These are phyloP conservation scores for Somion occarium DNA, from an alignment of 1,284 basidiomycete species.

Conservation along the genomic window DNA sequence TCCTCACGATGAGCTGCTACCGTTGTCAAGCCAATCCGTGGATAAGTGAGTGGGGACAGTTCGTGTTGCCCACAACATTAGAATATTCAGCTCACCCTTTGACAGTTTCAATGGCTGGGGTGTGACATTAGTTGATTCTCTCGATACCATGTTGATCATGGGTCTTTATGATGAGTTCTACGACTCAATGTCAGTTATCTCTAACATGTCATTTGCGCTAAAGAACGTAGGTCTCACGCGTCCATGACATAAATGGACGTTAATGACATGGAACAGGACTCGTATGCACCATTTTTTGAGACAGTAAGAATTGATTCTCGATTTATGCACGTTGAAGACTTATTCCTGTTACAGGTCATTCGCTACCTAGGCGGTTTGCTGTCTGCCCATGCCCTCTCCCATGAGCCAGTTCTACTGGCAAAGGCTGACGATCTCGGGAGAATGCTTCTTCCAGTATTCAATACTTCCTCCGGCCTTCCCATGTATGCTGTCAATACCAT, in stretches of 20 bases:
- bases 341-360: conserved; percentile 38
- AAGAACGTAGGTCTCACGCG: conserved; percentile 26
- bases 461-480: conserved; percentile 43
- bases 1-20: conserved; percentile 56
- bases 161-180: conserved; percentile 65
- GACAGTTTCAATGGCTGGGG: conserved; percentile 72
- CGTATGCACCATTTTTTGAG: conserved; percentile 56
- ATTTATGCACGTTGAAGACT: too few relatives aligned
- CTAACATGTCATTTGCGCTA: conserved; percentile 52
- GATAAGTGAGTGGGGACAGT: conserved; percentile 55
- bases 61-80: too few relatives aligned
- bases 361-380: conserved; percentile 65
- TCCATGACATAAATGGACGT: too few relatives aligned
- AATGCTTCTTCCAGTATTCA: conserved; percentile 45
- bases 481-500: conserved; percentile 38
- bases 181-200: conserved; percentile 55
- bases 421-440: conserved; percentile 47
- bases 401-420: conserved; percentile 40
- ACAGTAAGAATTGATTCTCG: conserved; percentile 30
- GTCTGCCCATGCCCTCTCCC: conserved; percentile 61
- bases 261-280: conserved; percentile 14
- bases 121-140: conserved; percentile 65
- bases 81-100: too few relatives aligned
- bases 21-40: conserved; percentile 39
- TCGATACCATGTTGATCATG: conserved; percentile 78